phyloP scores from a whole-genome alignment of 768 basidiomycete species.

The Mycena albidolilacea region DNA sequence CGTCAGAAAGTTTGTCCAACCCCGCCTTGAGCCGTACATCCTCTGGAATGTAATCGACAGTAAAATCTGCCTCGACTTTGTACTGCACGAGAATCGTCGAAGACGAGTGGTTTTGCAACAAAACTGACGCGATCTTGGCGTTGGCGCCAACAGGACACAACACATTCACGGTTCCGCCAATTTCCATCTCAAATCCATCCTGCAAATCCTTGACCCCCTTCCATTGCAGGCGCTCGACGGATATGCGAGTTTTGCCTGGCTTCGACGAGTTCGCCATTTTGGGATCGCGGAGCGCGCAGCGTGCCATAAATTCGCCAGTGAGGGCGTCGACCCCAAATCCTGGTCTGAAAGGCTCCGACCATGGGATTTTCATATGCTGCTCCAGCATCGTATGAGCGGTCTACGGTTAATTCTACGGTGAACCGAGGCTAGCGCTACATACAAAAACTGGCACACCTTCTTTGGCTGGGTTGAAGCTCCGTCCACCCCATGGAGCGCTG shows the following conservation, averaged over 20 bases:
- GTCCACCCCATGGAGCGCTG: neutral
- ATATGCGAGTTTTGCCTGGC: slow-evolving; percentile 29
- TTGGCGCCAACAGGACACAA: slow-evolving; percentile 31
- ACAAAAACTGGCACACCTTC: neutral
- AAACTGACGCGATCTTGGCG: slow-evolving; percentile 29
- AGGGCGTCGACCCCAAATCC: slow-evolving; percentile 40
- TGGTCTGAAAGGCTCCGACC: slow-evolving; percentile 35
- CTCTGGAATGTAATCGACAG: slow-evolving; percentile 31
- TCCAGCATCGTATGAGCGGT: slow-evolving; percentile 26
- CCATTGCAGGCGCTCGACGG: slow-evolving; percentile 38
- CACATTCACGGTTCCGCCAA: slow-evolving; percentile 40
- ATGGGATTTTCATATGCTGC: slow-evolving; percentile 36
- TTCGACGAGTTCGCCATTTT: slow-evolving; percentile 17
- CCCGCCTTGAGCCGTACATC: slow-evolving; percentile 33
- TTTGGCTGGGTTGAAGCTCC: neutral
- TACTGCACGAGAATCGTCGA: slow-evolving; percentile 40
- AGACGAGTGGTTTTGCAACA: slow-evolving; percentile 29
- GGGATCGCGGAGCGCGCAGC: slow-evolving; percentile 30
- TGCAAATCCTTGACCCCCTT: slow-evolving; percentile 30
- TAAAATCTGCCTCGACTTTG: slow-evolving; percentile 34
- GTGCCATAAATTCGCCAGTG: slow-evolving; percentile 40
- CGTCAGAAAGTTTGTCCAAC: slow-evolving; percentile 31
- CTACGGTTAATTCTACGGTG: neutral
- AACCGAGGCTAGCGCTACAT: too few species aligned
- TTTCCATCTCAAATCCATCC: slow-evolving; percentile 39